These are phyloP conservation scores for Symbiodinium pilosum DNA, from an alignment of 73 alveolate genomes.

Conservation along the genomic window DNA sequence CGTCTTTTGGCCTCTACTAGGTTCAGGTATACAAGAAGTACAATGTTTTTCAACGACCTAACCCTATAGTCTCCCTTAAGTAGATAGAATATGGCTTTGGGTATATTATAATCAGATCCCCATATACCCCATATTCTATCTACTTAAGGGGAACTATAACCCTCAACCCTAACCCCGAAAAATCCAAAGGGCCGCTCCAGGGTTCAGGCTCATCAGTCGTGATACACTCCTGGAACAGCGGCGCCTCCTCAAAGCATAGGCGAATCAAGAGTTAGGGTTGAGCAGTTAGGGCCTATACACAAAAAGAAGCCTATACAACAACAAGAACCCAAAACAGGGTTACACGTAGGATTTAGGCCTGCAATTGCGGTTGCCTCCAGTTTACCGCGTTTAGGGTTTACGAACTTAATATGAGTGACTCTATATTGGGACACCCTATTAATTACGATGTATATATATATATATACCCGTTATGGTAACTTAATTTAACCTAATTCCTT, in stretches of 20 bases:
- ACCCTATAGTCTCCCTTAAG: background rate
- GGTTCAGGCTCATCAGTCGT: slow-evolving; percentile 50
- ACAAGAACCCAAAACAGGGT: background rate
- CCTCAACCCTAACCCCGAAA: too few species aligned
- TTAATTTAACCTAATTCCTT: too few species aligned
- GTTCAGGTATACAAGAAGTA: background rate
- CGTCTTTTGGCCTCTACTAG: too few species aligned
- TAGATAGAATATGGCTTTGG: background rate
- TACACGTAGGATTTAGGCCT: background rate
- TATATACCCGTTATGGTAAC: too few species aligned
- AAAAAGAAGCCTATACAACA: background rate
- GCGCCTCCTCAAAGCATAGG: slow-evolving; percentile 8
- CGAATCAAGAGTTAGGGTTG: background rate
- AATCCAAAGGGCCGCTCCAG: background rate
- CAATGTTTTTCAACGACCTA: background rate
- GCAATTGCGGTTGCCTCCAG: too few species aligned
- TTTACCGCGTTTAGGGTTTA: too few species aligned
- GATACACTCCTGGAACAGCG: slow-evolving; percentile 49
- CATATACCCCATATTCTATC: background rate
- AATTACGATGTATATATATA: too few species aligned
- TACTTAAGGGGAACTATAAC: too few species aligned
- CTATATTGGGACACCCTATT: too few species aligned
- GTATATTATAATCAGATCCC: background rate
- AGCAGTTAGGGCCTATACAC: background rate
- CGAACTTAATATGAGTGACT: too few species aligned